Base-by-base conservation (phyloP, 2,329 filamentous ascomycete species). In the Dactylellina sp. region DNA sequence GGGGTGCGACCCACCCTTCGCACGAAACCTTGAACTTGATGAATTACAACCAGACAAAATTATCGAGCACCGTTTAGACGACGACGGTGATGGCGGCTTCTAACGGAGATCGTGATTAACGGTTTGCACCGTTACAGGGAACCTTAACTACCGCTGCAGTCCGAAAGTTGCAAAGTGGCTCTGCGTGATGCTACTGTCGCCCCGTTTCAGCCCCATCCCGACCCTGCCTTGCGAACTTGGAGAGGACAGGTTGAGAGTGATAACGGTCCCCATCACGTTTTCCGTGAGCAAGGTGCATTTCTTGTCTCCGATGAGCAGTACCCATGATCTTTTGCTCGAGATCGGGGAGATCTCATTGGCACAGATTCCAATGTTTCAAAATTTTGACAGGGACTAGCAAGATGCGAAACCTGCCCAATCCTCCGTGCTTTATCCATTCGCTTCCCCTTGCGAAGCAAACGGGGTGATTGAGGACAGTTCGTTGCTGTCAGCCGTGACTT, bases 341-440 rank as follows among this genome's bases (percentile, higher is more conserved):
- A 72, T 72, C 68, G 68, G 60, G 44, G 40, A 52, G 42, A 60
- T 72, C 20, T 60, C 52, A 72, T 72, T 72, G 68, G 68, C 39
- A 20, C 40, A 39, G 56, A 59, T 25, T 18, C n/a, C 14, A 50
- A 44, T 59, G 63, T 60, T 32, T 20, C 20, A 22, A 22, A 25
- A 25, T 9, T 7, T 5, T n/a, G 50, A 53, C 59, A 71, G 52
- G 65, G 57, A 14, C 2, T 20, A n/a, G 49, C 16, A 16, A 46
- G 42, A 59, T 50, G 49, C 68, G 46, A 64, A 64, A 61, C 59
- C 63, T 40, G 39, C 49, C 25, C 20, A 52, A 52, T 18, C 4
- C 32, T 25, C 40, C 7, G n/a, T n/a, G n/a, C n/a, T n/a, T 35
- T 4, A 24, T 53, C 53, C 25, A 37, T 57, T 72, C 60, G 60